Evolutionary conservation across 2,329 filamentous ascomycete genomes (phyloP).

Genomic region (Ophiocordyceps camponoti-saundersi): DNA sequence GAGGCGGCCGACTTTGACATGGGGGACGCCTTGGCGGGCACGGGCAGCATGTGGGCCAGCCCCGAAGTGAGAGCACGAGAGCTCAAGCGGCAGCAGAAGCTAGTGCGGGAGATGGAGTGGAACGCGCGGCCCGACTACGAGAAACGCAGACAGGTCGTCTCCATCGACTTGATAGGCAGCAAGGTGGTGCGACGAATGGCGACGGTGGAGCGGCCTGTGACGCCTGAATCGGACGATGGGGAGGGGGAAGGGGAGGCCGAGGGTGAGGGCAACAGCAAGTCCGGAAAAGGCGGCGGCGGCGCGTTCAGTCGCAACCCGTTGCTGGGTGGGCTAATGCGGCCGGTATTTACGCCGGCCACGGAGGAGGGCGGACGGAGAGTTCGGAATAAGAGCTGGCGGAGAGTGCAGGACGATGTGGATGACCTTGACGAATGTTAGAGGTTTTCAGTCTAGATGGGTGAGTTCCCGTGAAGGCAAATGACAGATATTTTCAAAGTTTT

Average conservation of each 20-base stretch:
- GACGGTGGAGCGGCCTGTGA: constrained; percentile 39
- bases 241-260: not conserved
- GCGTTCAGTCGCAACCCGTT: constrained; percentile 55
- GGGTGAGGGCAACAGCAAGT: not conserved
- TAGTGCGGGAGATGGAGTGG: constrained; percentile 75
- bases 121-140: constrained; percentile 74
- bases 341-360: constrained; percentile 37
- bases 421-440: constrained; percentile 33
- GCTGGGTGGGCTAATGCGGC: constrained; percentile 46
- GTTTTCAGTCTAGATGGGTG: no score
- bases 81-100: constrained; percentile 70
- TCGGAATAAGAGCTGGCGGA: constrained; percentile 31
- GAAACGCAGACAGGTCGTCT: constrained; percentile 69
- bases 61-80: constrained; percentile 70
- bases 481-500: no score
- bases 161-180: constrained; percentile 64
- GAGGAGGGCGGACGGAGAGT: constrained; percentile 32
- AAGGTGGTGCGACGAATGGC: constrained; percentile 61
- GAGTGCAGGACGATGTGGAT: constrained; percentile 42
- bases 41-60: constrained; percentile 57
- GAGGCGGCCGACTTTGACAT: constrained; percentile 55
- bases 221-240: constrained; percentile 28
- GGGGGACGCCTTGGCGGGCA: constrained; percentile 23
- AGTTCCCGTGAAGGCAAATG: no score
- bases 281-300: constrained; percentile 24